Base-by-base conservation (phyloP, 2,329 filamentous ascomycete genomes). In the Fusarium sp. region DNA sequence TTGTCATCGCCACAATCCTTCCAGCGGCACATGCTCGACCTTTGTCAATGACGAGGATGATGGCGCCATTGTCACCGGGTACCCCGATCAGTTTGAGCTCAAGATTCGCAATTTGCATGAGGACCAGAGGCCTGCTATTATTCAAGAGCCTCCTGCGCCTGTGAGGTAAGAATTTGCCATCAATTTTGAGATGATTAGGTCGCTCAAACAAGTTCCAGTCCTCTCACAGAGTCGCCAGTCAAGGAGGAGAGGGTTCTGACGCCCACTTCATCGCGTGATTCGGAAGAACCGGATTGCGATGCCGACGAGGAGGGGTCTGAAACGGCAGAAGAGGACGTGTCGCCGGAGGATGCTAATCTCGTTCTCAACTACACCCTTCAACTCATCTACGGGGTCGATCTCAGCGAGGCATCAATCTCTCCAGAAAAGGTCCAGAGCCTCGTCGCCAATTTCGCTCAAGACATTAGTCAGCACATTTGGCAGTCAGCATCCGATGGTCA, bases 31-130 rank as follows among this genome's bases (percentile, higher is more conserved):
- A 5, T 83, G 82, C 31, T 84, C 82, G 16, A 83, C 82, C 0
- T 83, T 82, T 69, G 80, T 83, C 42, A 83, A 83, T 40, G 80
- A 83, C 35, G 81, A 83, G 9, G 80, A 82, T 38, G 80, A 83
- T 4, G 72, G 73, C 27, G 71, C 71, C 1, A 65, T 79, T 13
- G 31, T 78, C 8, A 76, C 77, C 11, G 79, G 74, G 9, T 80
- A 79, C 45, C 74, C 76, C 4, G 77, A 81, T 7, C 42, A 47
- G 42, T 71, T 79, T 35, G 77, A 77, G 14, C 62, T 79, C 6
- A 79, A 79, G 66, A 70, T 78, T 35, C 67, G 69, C 3, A 71
- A 72, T 5, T 35, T 75, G 11, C 35, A 72, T 31, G 74, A 76
- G n/a, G 27, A 31, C 4, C 29, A 34, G 3, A 62, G 56, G 52